A percentile compares a stretch with the other conserved stretches of the same genome.
Conservation (phyloP, 441 rosid species). For the Corymbia calophylla region DNA sequence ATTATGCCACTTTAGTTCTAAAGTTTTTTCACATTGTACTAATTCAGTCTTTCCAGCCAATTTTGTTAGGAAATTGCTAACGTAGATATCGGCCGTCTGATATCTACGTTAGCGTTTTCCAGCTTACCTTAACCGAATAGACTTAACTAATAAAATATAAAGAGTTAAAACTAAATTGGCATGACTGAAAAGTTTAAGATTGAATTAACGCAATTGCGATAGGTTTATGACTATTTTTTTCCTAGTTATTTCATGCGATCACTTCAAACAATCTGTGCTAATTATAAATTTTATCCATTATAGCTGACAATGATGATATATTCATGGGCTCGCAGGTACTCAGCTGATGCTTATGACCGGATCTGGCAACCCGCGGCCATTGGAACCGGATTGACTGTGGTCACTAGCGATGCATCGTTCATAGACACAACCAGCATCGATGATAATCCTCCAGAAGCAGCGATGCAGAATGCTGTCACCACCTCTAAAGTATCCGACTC, state of each 20-base stretch:
- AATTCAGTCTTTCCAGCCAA: accelerated
- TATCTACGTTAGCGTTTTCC: accelerated
- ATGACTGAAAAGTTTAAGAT: accelerated
- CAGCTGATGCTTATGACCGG: conserved; percentile 29
- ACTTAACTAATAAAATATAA: not conserved
- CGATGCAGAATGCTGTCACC: conserved; percentile 25
- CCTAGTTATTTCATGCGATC: not conserved
- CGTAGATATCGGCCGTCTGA: accelerated
- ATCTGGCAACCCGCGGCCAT: conserved; percentile 24
- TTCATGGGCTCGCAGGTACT: conserved; percentile 10
- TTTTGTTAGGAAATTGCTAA: accelerated
- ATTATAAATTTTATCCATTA: not conserved
- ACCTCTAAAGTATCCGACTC: not conserved
- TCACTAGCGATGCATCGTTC: conserved; percentile 7
- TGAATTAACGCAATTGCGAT: accelerated
- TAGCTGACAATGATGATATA: not conserved
- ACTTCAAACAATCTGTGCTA: not conserved
- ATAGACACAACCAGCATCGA: conserved; percentile 2
- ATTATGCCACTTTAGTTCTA: no score
- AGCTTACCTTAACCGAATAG: accelerated
- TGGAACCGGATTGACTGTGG: not conserved
- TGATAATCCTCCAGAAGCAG: conserved; percentile 29
- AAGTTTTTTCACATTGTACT: no score
- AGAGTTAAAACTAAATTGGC: accelerated
- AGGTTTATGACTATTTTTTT: not conserved